phyloP scores from a whole-genome alignment of 1,139 yeast genomes.

The Hanseniaspora gamundiae region DNA sequence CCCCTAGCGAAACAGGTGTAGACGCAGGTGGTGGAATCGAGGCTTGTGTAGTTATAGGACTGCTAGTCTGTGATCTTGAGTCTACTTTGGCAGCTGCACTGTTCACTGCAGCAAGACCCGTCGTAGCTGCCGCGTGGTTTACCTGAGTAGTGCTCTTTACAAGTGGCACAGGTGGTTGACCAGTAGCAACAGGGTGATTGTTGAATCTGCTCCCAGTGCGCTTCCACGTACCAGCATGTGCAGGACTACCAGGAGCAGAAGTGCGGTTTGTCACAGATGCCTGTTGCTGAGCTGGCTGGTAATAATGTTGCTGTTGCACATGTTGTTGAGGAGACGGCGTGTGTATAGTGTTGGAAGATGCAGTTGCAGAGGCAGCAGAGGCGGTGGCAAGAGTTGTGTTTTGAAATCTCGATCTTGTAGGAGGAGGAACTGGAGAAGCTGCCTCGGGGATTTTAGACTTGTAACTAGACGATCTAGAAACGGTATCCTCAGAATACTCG shows the following conservation, averaged over 20 bases:
- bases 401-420: neutral
- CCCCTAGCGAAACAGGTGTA: too few relatives aligned
- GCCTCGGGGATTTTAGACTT: neutral
- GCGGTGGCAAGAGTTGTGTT: neutral
- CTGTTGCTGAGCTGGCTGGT: too few relatives aligned
- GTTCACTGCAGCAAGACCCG: neutral
- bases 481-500: neutral
- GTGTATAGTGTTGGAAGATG: too few relatives aligned
- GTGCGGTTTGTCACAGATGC: neutral
- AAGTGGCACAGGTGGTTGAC: neutral
- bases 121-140: neutral
- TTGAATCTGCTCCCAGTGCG: neutral
- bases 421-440: neutral
- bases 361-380: too few relatives aligned
- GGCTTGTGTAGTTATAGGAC: neutral
- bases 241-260: neutral
- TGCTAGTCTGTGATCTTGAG: neutral
- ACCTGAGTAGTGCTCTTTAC: neutral
- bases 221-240: neutral
- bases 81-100: too few relatives aligned
- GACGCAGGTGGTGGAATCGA: too few relatives aligned
- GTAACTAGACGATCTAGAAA: neutral
- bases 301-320: too few relatives aligned
- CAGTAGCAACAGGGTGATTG: neutral
- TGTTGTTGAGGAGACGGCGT: too few relatives aligned